Evolutionary conservation across 768 basidiomycete genomes (phyloP), one percentile per base, ranked within the genome.

Genomic region (Candolleomyces eurysporus): DNA sequence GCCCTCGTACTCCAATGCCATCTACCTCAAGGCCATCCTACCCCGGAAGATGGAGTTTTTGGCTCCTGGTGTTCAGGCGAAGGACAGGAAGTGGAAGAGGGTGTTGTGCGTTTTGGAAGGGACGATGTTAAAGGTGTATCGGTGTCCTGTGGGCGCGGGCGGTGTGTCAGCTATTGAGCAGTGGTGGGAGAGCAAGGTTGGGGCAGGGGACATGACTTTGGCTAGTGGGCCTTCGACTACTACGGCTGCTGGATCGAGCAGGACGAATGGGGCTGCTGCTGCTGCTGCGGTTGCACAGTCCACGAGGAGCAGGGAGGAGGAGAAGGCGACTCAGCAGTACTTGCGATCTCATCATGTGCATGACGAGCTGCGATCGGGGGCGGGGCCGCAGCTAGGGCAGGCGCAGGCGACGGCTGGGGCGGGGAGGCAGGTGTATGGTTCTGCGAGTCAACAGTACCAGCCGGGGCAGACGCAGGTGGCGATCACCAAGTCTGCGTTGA

Each of bases 21-120:
- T 98, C 17, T 88, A 92, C 68, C 84, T 98, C 67, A 82, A 85
- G 40, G 92, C 88, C 3, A 81, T 88, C 58, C 84, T 99, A 78
- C 90, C 90, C 1, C 85, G 92, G 51, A 99, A 99, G 80, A 84
- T 95, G 87, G 97, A 99, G 78, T 98, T 99, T 70, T 78, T 75
- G 4, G 74, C 82, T 11, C 94, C 95, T 0, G 95, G 95, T 7
- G 79, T 92, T 2, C 92, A 96, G 72, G 89, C 96, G 7, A 84
- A 81, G 70, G 96, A 98, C 71, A 80, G 97, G 50, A 92, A 94
- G 69, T 99, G 97, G 97, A 84, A 91, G 62, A 80, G 91, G 54
- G 86, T 90, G 55, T 81, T 95, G 65, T 92, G 93, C 69, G 91
- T 96, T 67, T 76, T 99, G 30, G 93, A 97, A 68, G 97, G 97